phyloP scores from a whole-genome alignment of 257 asterid genomes.

The Gentiana dahurica region DNA sequence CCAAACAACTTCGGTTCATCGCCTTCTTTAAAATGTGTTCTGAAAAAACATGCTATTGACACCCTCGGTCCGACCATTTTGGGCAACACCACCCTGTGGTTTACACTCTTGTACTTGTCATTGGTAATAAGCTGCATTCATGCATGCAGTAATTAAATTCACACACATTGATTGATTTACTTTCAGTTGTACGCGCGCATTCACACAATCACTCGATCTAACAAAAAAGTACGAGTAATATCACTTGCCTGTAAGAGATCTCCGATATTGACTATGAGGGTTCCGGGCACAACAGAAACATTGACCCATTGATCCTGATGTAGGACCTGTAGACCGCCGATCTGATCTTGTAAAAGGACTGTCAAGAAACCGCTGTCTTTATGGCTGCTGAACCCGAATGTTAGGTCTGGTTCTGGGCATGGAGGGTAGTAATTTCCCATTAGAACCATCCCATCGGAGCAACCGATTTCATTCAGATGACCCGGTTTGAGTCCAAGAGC shows the following conservation, averaged over 20 bases:
- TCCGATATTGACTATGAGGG: conserved; percentile 11
- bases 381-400: conserved; percentile 9
- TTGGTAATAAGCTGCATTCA: conserved; percentile 9
- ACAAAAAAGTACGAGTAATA: too few relatives aligned
- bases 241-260: conserved; percentile 15
- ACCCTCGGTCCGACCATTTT: conserved; percentile 4
- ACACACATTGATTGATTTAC: too few relatives aligned
- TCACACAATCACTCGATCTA: too few relatives aligned
- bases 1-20: conserved; percentile 3
- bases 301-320: conserved; percentile 14
- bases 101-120: conserved; percentile 11
- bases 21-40: conserved; percentile 1
- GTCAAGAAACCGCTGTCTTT: conserved; percentile 10
- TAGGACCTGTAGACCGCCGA: conserved; percentile 15
- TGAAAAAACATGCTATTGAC: conserved; percentile 15
- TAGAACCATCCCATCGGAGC: conserved; percentile 2
- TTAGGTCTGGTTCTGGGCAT: conserved; percentile 10
- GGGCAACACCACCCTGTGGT: conserved; percentile 11
- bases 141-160: too few relatives aligned
- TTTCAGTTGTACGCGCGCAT: too few relatives aligned
- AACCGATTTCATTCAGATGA: conserved; percentile 5
- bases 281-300: conserved; percentile 5
- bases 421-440: conserved; percentile 11
- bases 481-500: conserved; percentile 6
- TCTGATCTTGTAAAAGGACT: conserved; percentile 10